phyloP scores from a whole-genome alignment of 169 alveolate genomes.

The Plasmodium ovale region DNA sequence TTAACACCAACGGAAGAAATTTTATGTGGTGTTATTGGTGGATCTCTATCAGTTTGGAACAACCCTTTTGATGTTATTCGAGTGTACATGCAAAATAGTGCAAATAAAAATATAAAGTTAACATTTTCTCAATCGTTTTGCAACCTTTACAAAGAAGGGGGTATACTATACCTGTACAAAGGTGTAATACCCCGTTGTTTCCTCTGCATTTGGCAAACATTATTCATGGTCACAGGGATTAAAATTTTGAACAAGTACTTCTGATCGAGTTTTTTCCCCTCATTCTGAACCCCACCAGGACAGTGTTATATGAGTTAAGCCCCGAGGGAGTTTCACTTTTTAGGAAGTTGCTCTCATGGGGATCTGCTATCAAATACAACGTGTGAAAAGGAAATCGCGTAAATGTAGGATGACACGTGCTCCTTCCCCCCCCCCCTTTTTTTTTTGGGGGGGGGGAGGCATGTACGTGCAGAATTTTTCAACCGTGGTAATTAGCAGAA shows the following conservation, averaged over 20 bases:
- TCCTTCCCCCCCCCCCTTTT: too few relatives aligned
- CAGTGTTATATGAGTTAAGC: too few relatives aligned
- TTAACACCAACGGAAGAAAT: slow-evolving; percentile 56
- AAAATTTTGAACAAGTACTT: slow-evolving; percentile 45
- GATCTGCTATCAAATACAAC: too few relatives aligned
- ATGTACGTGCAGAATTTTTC: too few relatives aligned
- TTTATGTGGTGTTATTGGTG: slow-evolving; percentile 82
- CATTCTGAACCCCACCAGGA: too few relatives aligned
- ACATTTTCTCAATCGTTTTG: slow-evolving; percentile 35
- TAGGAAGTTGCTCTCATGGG: too few relatives aligned
- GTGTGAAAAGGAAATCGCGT: too few relatives aligned
- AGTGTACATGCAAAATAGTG: slow-evolving; percentile 85
- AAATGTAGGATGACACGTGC: too few relatives aligned
- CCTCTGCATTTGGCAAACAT: slow-evolving; percentile 85
- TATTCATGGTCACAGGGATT: slow-evolving; percentile 86
- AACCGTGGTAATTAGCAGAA: too few relatives aligned
- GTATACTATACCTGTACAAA: slow-evolving; percentile 76
- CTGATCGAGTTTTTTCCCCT: background rate
- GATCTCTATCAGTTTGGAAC: slow-evolving; percentile 85
- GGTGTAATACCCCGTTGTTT: slow-evolving; percentile 85
- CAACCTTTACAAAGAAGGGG: slow-evolving; percentile 76
- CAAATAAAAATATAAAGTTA: slow-evolving; percentile 80
- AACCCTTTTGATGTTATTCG: slow-evolving; percentile 87
- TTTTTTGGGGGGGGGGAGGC: too few relatives aligned
- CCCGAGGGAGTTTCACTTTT: too few relatives aligned